Conservation (phyloP, 2,329 filamentous ascomycete species). For the Xylaria sp. region DNA sequence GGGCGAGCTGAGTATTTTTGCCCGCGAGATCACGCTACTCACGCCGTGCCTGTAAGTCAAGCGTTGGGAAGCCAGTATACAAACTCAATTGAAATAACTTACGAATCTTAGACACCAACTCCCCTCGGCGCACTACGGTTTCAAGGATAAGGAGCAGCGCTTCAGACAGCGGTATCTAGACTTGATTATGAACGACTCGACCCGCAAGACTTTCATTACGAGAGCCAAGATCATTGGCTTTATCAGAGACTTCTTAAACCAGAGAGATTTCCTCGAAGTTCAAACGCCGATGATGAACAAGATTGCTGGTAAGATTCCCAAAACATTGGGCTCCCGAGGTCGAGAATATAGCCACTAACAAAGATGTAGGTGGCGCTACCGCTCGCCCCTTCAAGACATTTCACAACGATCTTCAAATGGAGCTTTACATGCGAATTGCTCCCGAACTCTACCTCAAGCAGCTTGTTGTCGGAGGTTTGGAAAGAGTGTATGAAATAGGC, state of each 20-base stretch:
- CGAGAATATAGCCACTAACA: neutral
- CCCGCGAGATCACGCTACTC: slow-evolving; percentile 83
- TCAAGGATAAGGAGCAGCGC: slow-evolving; percentile 94
- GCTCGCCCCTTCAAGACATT: slow-evolving; percentile 94
- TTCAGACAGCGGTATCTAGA: slow-evolving; percentile 95
- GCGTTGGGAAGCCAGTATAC: neutral
- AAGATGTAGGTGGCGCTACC: slow-evolving; percentile 78
- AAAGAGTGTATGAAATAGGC: slow-evolving; percentile 95
- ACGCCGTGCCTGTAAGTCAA: slow-evolving; percentile 77
- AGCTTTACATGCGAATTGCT: slow-evolving; percentile 93
- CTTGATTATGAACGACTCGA: slow-evolving; percentile 93
- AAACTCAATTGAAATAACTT: neutral
- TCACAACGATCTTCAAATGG: slow-evolving; percentile 95
- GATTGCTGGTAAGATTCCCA: slow-evolving; percentile 81
- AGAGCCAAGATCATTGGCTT: slow-evolving; percentile 89
- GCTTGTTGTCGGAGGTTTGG: slow-evolving; percentile 90
- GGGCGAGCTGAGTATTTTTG: slow-evolving; percentile 94
- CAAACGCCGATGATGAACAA: slow-evolving; percentile 98
- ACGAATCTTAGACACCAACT: slow-evolving; percentile 69
- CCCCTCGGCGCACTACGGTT: slow-evolving; percentile 90
- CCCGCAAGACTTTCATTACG: slow-evolving; percentile 83
- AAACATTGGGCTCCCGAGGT: neutral
- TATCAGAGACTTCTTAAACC: slow-evolving; percentile 88
- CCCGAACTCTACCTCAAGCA: slow-evolving; percentile 98
- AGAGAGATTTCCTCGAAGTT: slow-evolving; percentile 82